Evolutionary conservation across 1,284 basidiomycete genomes (phyloP).

Genomic region (Blastosporella zonata): DNA sequence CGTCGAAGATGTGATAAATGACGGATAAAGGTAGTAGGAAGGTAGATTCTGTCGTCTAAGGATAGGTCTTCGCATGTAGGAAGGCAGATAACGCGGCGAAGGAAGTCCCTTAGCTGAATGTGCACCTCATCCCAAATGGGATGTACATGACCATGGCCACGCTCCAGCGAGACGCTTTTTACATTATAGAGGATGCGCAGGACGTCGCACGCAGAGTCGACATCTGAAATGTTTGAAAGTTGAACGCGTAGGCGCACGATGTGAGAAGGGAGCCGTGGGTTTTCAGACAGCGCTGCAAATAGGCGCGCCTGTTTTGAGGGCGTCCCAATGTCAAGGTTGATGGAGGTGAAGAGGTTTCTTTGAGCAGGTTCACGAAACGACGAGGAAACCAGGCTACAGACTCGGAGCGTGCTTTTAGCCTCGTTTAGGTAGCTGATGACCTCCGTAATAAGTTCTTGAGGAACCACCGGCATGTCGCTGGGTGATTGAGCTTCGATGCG

Average conservation of each 20-base stretch:
- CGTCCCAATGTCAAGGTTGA: background rate
- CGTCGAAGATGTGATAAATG: conserved; percentile 2
- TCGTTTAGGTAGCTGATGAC: background rate
- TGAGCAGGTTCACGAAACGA: conserved; percentile 5
- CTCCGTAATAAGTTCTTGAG: background rate
- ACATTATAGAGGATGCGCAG: conserved; percentile 3
- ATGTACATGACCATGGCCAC: background rate
- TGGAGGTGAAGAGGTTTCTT: background rate
- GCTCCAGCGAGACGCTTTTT: background rate
- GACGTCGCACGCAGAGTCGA: background rate
- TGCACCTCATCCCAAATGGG: background rate
- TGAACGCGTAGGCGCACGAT: background rate
- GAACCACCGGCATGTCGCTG: background rate
- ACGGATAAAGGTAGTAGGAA: background rate
- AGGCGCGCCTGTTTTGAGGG: background rate
- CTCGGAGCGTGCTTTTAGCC: background rate
- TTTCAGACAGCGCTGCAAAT: background rate
- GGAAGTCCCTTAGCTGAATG: background rate
- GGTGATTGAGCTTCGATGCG: background rate
- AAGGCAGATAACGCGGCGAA: background rate
- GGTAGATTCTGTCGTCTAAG: background rate
- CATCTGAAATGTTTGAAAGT: background rate
- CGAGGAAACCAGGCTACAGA: conserved; percentile 6
- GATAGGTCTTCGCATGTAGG: conserved; percentile 4
- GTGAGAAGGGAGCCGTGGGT: background rate